Evolutionary conservation across 2,329 filamentous ascomycete species (phyloP), one percentile per base, ranked within the genome.

Genomic region (Stemphylium vesicarium): DNA sequence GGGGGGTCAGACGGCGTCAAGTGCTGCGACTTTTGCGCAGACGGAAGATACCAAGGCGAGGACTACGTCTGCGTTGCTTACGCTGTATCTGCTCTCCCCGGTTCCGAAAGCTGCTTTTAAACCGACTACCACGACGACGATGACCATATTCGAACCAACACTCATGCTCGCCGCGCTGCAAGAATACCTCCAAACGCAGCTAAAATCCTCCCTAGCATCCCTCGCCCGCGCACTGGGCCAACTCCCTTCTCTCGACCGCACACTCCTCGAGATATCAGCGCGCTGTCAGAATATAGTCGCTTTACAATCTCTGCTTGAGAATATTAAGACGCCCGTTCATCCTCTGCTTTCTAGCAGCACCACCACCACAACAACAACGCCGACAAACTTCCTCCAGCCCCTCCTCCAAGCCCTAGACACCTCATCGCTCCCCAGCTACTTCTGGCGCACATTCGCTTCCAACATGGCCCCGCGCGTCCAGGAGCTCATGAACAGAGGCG

Each of bases 221-320:
- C 81, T 99, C 9, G 82, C 89, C 1, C 83, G 92, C 18, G 88
- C 91, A 0, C 82, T 99, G 13, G 87, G 88, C 4, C 90, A 91
- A 53, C 81, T 98, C 2, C 91, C 94, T 0, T 89, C 85, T 0
- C 82, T 98, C 26, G 93, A 98, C 42, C 85, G 91, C 46, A 89
- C 92, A 0, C 81, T 98, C 1, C 81, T 85, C 13, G 95, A 98
- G 67, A 86, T 96, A 18, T 90, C 90, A 6, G 86, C 88, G 4
- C 84, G 91, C 40, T 97, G 94, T 71, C 93, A 96, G 72, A 96
- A 96, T 69, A 86, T 98, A 35, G 87, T 96, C n/a, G 91, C 92
- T 0, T 80, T 98, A 2, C 92, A 96, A 77, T 80, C 87, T 1
- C 84, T 97, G 2, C 85, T 98, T 6, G 85, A 86, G 44, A 80